Conservation (phyloP, 2,329 filamentous ascomycete genomes). For the Aspergillus pseudoterreus region DNA sequence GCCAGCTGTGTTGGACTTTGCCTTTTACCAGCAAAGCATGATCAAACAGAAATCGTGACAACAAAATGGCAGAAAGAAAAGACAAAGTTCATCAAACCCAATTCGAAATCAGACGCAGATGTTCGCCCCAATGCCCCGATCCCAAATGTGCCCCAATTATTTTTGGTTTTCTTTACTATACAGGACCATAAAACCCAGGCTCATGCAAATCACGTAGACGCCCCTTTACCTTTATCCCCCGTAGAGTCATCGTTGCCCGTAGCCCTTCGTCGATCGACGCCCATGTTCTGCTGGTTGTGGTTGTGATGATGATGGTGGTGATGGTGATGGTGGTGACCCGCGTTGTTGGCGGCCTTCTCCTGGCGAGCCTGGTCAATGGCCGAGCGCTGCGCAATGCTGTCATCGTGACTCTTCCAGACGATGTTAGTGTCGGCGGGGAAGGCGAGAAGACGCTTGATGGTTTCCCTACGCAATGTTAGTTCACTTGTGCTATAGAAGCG, state of each 20-base stretch:
- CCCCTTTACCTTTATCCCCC: constrained; percentile 40
- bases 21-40: constrained; percentile 3
- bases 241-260: constrained; percentile 42
- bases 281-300: constrained; percentile 27
- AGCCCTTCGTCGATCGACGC: constrained; percentile 40
- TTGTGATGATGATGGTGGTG: constrained; percentile 28
- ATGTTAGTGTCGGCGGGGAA: constrained; percentile 87
- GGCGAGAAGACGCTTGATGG: constrained; percentile 82
- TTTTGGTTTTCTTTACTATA: constrained; percentile 36
- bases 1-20: neutral
- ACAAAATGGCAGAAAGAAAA: constrained; percentile 12
- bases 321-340: constrained; percentile 30
- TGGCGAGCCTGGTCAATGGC: constrained; percentile 88
- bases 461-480: constrained; percentile 61
- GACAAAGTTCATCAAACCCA: constrained; percentile 23
- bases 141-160: constrained; percentile 37
- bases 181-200: constrained; percentile 30
- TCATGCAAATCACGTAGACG: constrained; percentile 28
- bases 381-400: constrained; percentile 86
- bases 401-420: constrained; percentile 93
- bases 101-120: constrained; percentile 33
- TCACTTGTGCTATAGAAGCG: constrained; percentile 4
- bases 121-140: constrained; percentile 39
- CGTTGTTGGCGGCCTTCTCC: constrained; percentile 61
- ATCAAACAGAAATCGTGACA: neutral